Conservation (phyloP, 2,329 filamentous ascomycete genomes). For the Mycosphaerella sp. region DNA sequence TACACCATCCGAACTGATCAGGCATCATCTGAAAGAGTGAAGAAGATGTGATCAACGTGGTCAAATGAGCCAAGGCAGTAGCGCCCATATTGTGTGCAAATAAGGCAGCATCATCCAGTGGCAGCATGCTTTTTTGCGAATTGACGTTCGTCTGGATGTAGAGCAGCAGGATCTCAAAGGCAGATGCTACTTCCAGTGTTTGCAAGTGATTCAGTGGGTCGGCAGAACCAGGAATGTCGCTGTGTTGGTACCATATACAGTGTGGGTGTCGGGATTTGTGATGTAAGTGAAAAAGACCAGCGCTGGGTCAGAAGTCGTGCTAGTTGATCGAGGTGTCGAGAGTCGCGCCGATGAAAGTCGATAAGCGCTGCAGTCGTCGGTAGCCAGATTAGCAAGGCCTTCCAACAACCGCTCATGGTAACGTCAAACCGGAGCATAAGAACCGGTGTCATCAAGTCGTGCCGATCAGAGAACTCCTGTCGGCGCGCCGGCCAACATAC, state of each 20-base stretch:
- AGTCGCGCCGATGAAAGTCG: conserved; percentile 14
- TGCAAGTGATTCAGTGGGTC: conserved; percentile 20
- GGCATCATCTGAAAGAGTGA: conserved; percentile 29
- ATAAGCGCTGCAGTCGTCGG: conserved; percentile 14
- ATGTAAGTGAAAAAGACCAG: conserved; percentile 8
- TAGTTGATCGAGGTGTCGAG: conserved; percentile 14
- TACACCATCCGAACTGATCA: conserved; percentile 27
- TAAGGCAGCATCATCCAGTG: conserved; percentile 17
- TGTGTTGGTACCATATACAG: conserved; percentile 7
- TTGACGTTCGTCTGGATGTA: background rate
- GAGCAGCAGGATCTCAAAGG: conserved; percentile 15
- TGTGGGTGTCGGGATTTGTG: conserved; percentile 9
- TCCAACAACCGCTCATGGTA: conserved; percentile 17
- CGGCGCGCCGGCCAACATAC: conserved; percentile 28
- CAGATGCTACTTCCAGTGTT: conserved; percentile 16
- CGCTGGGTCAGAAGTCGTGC: conserved; percentile 11
- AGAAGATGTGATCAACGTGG: conserved; percentile 31
- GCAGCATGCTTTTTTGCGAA: conserved; percentile 12
- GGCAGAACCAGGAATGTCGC: conserved; percentile 17
- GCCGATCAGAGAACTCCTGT: conserved; percentile 25
- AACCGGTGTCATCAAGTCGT: conserved; percentile 30
- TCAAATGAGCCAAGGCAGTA: conserved; percentile 17
- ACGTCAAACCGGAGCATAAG: conserved; percentile 26
- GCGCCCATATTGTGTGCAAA: conserved; percentile 12
- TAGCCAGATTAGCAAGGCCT: conserved; percentile 12